Percentiles rank a stretch among this genome's conserved stretches.
These are phyloP conservation scores for Collybia sordida DNA, from an alignment of 768 basidiomycete genomes.

Conservation along the genomic window DNA sequence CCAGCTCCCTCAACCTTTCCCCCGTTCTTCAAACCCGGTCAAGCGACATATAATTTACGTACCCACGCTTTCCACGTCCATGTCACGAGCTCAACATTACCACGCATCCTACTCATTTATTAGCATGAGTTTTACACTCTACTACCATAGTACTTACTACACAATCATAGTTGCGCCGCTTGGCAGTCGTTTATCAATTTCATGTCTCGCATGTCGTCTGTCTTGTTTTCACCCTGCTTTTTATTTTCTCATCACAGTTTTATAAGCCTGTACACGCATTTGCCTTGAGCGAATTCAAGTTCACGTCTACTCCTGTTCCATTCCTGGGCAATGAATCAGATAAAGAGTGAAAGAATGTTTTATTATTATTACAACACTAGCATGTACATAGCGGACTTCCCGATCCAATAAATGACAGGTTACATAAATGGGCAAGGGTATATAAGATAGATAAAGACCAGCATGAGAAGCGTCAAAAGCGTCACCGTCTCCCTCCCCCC, in stretches of 20 bases:
- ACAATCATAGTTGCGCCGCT: background rate
- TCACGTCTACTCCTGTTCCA: too few relatives aligned
- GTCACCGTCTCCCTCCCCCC: conserved; percentile 33
- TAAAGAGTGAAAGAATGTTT: too few relatives aligned
- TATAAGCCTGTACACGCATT: too few relatives aligned
- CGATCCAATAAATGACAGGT: background rate
- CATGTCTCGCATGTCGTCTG: conserved; percentile 7
- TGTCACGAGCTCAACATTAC: background rate
- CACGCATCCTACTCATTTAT: background rate
- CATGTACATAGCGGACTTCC: background rate
- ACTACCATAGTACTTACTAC: conserved; percentile 1
- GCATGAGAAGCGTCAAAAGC: background rate
- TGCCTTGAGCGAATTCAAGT: too few relatives aligned
- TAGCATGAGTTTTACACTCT: background rate
- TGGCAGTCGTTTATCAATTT: background rate
- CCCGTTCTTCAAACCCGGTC: too few relatives aligned
- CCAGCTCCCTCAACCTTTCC: too few relatives aligned
- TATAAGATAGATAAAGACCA: background rate
- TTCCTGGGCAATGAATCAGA: too few relatives aligned
- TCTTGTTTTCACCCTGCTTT: background rate
- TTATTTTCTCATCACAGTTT: background rate
- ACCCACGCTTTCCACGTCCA: too few relatives aligned
- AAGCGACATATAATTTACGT: too few relatives aligned
- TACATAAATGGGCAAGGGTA: background rate
- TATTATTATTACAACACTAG: background rate